These are phyloP conservation scores for Trametes coccinea DNA, from an alignment of 768 basidiomycete genomes.

Conservation along the genomic window DNA sequence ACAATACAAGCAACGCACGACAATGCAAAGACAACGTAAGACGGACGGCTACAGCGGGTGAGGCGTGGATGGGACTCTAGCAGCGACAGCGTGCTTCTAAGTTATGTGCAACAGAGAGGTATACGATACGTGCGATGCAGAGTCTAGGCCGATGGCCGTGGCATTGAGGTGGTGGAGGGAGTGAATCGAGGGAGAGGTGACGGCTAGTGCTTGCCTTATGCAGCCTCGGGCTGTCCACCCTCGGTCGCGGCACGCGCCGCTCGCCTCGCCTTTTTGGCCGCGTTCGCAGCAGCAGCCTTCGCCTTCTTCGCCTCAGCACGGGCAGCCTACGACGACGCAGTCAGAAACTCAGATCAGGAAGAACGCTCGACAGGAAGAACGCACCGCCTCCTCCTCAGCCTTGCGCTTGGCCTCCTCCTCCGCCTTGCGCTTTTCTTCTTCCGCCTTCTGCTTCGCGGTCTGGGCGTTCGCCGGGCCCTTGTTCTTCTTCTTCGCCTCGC, in stretches of 20 bases:
- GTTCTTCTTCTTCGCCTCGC: constrained; percentile 85
- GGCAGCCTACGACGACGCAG: constrained; percentile 39
- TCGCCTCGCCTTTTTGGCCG: constrained; percentile 86
- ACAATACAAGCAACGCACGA: neutral
- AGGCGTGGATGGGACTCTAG: neutral
- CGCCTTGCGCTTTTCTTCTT: constrained; percentile 62
- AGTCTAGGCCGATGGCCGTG: constrained; percentile 1
- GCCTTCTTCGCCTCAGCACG: constrained; percentile 81
- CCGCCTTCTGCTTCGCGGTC: constrained; percentile 63
- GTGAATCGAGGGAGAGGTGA: too few species aligned
- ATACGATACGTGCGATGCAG: constrained; percentile 22
- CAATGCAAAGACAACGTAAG: neutral
- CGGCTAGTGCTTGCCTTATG: neutral
- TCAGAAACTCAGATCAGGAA: neutral
- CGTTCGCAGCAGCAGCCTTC: constrained; percentile 83
- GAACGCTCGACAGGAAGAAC: constrained; percentile 10
- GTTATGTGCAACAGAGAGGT: constrained; percentile 21
- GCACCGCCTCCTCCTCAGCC: constrained; percentile 83
- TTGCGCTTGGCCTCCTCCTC: constrained; percentile 63
- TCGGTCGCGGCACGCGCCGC: constrained; percentile 21
- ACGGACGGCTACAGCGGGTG: neutral
- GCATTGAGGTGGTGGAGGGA: neutral
- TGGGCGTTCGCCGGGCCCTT: constrained; percentile 48
- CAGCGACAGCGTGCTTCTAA: constrained; percentile 16
- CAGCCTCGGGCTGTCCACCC: constrained; percentile 1